Base-by-base conservation (phyloP, 306 rosid species). In the Medicago lupulina region DNA sequence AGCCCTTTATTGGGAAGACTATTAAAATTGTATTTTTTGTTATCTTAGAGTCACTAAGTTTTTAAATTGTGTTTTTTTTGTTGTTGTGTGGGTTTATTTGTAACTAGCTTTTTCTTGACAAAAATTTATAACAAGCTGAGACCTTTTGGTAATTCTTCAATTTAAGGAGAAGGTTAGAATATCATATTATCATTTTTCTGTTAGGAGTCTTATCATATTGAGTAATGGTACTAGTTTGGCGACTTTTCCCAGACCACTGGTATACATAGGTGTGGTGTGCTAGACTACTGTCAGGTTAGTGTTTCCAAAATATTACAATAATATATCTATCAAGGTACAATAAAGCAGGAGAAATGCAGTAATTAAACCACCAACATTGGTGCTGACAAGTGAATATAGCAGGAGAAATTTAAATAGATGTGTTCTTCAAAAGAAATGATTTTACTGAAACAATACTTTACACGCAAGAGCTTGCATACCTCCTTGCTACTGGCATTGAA, bases 401-500 rank as follows among this genome's bases (percentile, higher is more conserved):
- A 38, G 10, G 28, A 28, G 64, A 21, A 54, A 18, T 70, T 61
- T 53, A 61, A 17, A 67, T 34, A 69, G 50, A 23, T 11, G 31
- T 16, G 5, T 21, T 15, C 67, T 81, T 68, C 60, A 55, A 76
- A 38, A 63, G 64, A 55, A 66, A 63, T 51, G 11, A 82, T 38
- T 64, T 77, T 38, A 50, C 66, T 18, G 46, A 18, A 43, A 71
- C 19, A 62, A 72, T 76, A 76, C 40, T 57, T 68, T 46, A 59
- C 67, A 39, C 23, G n/a, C 4, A 54, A 77, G 70, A 78, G 67
- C 67, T 72, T 17, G 70, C 84, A 74, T 73, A 92, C 98, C 92
- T 88, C 97, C 87, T 89, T 92, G 85, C 84, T 84, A 69, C 59
- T 79, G n/a, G 90, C 62, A 78, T 87, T 90, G 80, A 96, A 89